A percentile compares a stretch with the other conserved stretches of the same genome.
Conservation (phyloP, 2,329 filamentous ascomycete genomes). For the Dendrostoma leiphaemia region DNA sequence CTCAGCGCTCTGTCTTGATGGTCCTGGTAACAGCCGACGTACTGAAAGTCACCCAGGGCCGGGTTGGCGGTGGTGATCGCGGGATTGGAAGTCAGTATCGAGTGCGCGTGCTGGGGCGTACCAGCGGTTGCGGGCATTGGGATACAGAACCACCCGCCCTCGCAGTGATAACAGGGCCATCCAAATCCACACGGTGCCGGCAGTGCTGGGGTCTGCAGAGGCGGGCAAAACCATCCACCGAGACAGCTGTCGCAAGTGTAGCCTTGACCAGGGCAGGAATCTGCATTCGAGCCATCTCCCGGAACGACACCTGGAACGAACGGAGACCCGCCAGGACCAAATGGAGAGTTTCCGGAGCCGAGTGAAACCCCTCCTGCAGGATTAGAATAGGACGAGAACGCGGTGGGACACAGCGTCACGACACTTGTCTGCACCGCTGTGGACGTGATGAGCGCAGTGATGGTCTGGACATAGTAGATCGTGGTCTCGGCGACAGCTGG, state of each 20-base stretch:
- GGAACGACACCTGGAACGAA: too few relatives aligned
- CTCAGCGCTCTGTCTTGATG: slow-evolving; percentile 4
- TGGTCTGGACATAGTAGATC: slow-evolving; percentile 18
- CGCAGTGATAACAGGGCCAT: slow-evolving; percentile 19
- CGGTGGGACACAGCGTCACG: slow-evolving; percentile 3
- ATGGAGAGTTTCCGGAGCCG: not conserved
- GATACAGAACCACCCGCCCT: slow-evolving; percentile 17
- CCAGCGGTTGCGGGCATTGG: slow-evolving; percentile 1
- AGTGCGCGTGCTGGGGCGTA: not conserved
- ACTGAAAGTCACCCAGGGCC: slow-evolving; percentile 2
- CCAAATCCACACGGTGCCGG: slow-evolving; percentile 17
- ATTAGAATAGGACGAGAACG: not conserved
- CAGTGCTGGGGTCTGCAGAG: slow-evolving; percentile 15
- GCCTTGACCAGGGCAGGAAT: slow-evolving; percentile 15
- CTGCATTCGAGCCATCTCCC: not conserved
- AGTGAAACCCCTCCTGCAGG: not conserved
- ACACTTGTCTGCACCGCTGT: slow-evolving; percentile 5
- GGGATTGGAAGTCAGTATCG: not conserved
- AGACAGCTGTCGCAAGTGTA: slow-evolving; percentile 18
- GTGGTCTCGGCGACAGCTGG: slow-evolving; percentile 10
- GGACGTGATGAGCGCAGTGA: slow-evolving; percentile 17
- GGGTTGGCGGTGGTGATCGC: not conserved
- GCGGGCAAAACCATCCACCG: slow-evolving; percentile 19
- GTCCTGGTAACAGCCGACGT: slow-evolving; percentile 15
- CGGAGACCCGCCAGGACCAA: too few relatives aligned